A percentile compares a stretch with the other conserved stretches of the same genome.
phyloP scores from a whole-genome alignment of 345 rosid genomes.

The Arabidopsis suecica region DNA sequence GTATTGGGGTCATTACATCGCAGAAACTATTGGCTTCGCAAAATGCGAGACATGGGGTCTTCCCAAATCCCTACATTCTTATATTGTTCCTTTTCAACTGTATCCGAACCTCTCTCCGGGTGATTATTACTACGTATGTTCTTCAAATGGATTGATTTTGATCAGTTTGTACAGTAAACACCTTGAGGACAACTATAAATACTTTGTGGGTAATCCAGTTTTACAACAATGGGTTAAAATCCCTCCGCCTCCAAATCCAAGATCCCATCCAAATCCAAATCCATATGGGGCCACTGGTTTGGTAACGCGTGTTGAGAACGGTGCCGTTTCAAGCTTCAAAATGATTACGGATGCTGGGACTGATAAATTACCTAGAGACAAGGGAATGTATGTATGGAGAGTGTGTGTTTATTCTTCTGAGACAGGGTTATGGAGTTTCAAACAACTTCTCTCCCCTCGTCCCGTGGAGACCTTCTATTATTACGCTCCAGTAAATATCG shows the following conservation, averaged over 20 bases:
- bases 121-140: too few relatives aligned
- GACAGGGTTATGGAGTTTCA: slow-evolving; percentile 21
- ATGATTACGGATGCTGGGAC: neutral
- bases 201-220: slow-evolving; percentile 24
- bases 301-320: slow-evolving; percentile 12
- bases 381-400: slow-evolving; percentile 20
- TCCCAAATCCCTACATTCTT: too few relatives aligned
- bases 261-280: too few relatives aligned
- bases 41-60: too few relatives aligned
- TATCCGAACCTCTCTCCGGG: too few relatives aligned
- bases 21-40: too few relatives aligned
- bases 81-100: too few relatives aligned
- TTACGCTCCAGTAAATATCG: neutral
- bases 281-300: neutral
- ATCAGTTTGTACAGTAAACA: too few relatives aligned
- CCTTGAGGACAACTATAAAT: too few relatives aligned
- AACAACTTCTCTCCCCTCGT: neutral
- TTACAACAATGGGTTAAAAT: slow-evolving; percentile 31
- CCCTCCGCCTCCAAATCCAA: slow-evolving; percentile 13
- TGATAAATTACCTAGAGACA: too few relatives aligned
- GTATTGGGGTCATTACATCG: too few relatives aligned
- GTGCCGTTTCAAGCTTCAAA: slow-evolving; percentile 19
- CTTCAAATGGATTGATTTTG: too few relatives aligned
- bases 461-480: neutral
- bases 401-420: slow-evolving; percentile 27